Conservation (phyloP, 192 early-diverging fungal species). For the Radiomyces spectabilis region DNA sequence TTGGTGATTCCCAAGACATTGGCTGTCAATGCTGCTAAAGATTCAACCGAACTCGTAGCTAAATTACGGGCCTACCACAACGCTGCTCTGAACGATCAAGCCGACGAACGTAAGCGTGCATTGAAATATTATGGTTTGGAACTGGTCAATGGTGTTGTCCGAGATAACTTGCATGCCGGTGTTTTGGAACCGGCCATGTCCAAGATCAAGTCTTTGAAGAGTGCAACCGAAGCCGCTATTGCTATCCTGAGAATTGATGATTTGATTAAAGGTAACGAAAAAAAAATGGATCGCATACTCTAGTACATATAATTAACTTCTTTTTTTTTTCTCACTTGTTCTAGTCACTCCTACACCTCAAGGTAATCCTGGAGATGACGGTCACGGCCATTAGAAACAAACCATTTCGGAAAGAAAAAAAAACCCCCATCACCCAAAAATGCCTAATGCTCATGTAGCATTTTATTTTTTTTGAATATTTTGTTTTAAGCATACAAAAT, state of each 20-base stretch:
- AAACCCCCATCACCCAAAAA: not conserved
- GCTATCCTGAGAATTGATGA: constrained; percentile 96
- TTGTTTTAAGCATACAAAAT: no score
- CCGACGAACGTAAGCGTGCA: constrained; percentile 62
- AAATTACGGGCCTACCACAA: constrained; percentile 96
- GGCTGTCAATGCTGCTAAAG: constrained; percentile 95
- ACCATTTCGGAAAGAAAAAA: no score
- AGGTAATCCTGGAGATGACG: constrained; percentile 37
- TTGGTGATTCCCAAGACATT: constrained; percentile 96
- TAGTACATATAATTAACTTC: not conserved
- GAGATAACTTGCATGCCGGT: constrained; percentile 91
- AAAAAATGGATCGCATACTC: no score
- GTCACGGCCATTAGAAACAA: constrained; percentile 35
- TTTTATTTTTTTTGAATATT: not conserved
- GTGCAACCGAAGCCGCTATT: constrained; percentile 97
- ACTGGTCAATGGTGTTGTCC: constrained; percentile 83
- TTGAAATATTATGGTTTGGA: constrained; percentile 93
- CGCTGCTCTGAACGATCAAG: constrained; percentile 68
- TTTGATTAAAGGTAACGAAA: constrained; percentile 59
- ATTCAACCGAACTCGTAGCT: constrained; percentile 94
- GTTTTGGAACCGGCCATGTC: constrained; percentile 97
- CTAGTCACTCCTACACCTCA: constrained; percentile 37
- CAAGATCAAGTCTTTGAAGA: constrained; percentile 96
- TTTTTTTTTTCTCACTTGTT: not conserved
- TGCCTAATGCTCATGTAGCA: not conserved